Evolutionary conservation across 2,329 filamentous ascomycete genomes (phyloP).

Genomic region (Cytospora chrysosperma): DNA sequence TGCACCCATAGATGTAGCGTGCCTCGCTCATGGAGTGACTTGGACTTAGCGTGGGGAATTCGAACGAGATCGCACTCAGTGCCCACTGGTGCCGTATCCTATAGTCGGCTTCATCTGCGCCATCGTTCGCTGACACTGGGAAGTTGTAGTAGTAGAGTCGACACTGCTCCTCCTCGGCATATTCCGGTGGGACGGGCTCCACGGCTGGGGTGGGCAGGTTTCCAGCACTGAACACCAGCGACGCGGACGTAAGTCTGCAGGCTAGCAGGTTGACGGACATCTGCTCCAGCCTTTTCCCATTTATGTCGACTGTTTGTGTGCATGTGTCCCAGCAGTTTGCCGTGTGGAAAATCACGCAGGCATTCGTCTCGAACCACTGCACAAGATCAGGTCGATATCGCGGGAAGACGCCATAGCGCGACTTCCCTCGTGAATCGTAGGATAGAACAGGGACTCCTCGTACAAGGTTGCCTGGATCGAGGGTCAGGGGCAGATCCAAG

Average conservation of each 20-base stretch:
- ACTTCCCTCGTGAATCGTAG: slow-evolving; percentile 56
- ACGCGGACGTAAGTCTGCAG: slow-evolving; percentile 65
- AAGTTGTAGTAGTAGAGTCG: slow-evolving; percentile 70
- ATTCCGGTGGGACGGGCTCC: slow-evolving; percentile 36
- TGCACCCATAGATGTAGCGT: slow-evolving; percentile 67
- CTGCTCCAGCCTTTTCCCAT: slow-evolving; percentile 30
- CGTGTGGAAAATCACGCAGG: slow-evolving; percentile 71
- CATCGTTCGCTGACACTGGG: slow-evolving; percentile 35
- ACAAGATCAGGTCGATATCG: slow-evolving; percentile 56
- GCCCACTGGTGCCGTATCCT: slow-evolving; percentile 63
- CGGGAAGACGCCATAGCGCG: slow-evolving; percentile 68
- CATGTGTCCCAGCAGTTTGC: slow-evolving; percentile 66
- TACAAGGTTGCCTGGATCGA: slow-evolving; percentile 62
- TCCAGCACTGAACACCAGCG: slow-evolving; percentile 63
- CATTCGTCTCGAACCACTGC: slow-evolving; percentile 66
- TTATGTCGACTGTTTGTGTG: slow-evolving; percentile 1
- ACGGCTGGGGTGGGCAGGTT: slow-evolving; percentile 57
- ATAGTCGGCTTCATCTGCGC: slow-evolving; percentile 25
- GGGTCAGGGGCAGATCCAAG: slow-evolving; percentile 65
- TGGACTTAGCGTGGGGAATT: slow-evolving; percentile 63
- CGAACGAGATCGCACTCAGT: slow-evolving; percentile 63
- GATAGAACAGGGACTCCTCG: slow-evolving; percentile 56
- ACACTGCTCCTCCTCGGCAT: slow-evolving; percentile 62
- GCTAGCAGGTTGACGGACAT: slow-evolving; percentile 58
- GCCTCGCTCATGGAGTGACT: slow-evolving; percentile 55